Base-by-base conservation (phyloP, 345 rosid genomes). In the Mercurialis annua region DNA sequence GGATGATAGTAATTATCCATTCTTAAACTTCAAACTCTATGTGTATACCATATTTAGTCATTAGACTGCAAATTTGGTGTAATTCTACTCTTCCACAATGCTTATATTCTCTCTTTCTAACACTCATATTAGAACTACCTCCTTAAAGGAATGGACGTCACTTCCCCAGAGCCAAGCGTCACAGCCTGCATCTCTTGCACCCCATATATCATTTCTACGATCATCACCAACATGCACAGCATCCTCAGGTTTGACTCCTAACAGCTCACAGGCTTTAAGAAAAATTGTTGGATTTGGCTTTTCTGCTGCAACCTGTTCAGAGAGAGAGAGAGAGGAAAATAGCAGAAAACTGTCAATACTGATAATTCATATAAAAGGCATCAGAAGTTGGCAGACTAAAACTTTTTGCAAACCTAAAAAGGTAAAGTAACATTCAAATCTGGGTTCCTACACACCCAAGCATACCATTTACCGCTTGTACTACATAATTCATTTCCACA, bases 91-190 rank as follows among this genome's bases (percentile, higher is more conserved):
- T n/a, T n/a, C 47, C 17, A 51, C 23, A 18, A 65, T 17, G 20
- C 38, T 36, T 17, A 64, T 18, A 11, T 18, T 14, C 26, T 64
- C 44, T 14, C 57, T 48, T 49, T 20, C 7, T 21, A 15, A 0
- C 43, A n/a, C 27, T 55, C 27, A 26, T 34, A 46, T 47, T 59
- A 29, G 21, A 10, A 47, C 55, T 64, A 91, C 99, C 97, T 92
- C 92, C 77, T 81, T 80, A 52, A 94, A 94, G 58, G 99, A 94
- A 71, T 81, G 73, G 54, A 94, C 96, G 71, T 94, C 98, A 30
- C 87, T 89, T 75, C 98, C 98, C 99, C 99, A 94, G 16, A 91
- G 90, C 99, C 99, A 94, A 68, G 93, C 99, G 62, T 94, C 96
- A 53, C 98, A 91, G 26, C 97, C 99, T 57, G 99, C 99, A 73